A percentile compares a stretch with the other conserved stretches of the same genome.
phyloP scores from a whole-genome alignment of 2,329 filamentous ascomycete genomes.

The Aspergillus neotritici region DNA sequence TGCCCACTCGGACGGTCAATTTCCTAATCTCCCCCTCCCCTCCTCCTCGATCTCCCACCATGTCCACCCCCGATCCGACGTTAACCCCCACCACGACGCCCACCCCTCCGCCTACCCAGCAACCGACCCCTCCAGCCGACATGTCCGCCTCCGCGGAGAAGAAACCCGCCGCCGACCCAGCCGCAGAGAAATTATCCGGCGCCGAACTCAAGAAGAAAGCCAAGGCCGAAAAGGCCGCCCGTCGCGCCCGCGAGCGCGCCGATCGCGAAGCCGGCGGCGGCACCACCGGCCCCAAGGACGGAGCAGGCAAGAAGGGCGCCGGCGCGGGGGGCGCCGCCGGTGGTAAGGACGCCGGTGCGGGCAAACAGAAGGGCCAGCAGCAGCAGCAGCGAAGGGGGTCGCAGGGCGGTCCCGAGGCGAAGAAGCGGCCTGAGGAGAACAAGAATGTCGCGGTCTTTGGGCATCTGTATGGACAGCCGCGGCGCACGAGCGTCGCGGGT shows the following conservation, averaged over 20 bases:
- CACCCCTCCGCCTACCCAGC: no score
- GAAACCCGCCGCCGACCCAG: constrained; percentile 17
- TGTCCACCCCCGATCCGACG: no score
- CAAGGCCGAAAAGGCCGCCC: constrained; percentile 86
- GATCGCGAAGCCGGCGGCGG: constrained; percentile 39
- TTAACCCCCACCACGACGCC: no score
- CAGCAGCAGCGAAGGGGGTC: constrained; percentile 32
- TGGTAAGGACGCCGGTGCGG: constrained; percentile 18
- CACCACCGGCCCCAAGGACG: constrained; percentile 9
- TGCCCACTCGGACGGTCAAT: no score
- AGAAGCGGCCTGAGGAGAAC: constrained; percentile 49
- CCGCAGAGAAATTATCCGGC: constrained; percentile 34
- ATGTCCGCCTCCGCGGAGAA: no score
- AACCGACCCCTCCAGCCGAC: no score
- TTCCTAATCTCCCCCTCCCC: no score
- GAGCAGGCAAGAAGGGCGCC: constrained; percentile 29
- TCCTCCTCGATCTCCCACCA: no score
- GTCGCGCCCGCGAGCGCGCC: constrained; percentile 66
- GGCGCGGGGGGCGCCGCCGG: constrained; percentile 14
- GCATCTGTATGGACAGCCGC: constrained; percentile 73
- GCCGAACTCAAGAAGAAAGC: constrained; percentile 83
- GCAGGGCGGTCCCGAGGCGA: constrained; percentile 35
- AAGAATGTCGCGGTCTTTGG: constrained; percentile 73
- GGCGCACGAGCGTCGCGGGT: constrained; percentile 57
- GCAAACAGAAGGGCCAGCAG: constrained; percentile 28